These are phyloP conservation scores for Tulasnella sp. DNA, from an alignment of 768 basidiomycete genomes.

Conservation along the genomic window DNA sequence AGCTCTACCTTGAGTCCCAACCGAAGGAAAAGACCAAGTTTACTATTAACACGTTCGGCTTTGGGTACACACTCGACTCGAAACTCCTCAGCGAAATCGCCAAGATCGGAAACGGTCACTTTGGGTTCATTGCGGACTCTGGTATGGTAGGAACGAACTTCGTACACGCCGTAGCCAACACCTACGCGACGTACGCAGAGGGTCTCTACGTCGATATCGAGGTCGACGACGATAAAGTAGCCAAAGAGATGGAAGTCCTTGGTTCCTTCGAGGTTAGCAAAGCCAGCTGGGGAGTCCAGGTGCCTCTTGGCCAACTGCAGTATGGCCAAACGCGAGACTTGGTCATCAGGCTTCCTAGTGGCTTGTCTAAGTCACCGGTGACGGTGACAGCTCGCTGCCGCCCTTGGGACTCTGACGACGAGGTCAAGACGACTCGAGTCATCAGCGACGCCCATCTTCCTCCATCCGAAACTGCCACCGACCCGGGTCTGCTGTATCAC, in stretches of 20 bases:
- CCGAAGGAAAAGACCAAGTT: slow-evolving; percentile 17
- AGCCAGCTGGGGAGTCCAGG: not conserved
- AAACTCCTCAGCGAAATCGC: slow-evolving; percentile 30
- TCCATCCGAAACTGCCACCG: not conserved
- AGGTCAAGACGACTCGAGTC: not conserved
- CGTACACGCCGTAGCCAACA: slow-evolving; percentile 32
- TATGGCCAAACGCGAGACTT: slow-evolving; percentile 33
- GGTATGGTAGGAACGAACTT: slow-evolving; percentile 33
- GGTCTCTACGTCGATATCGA: slow-evolving; percentile 23
- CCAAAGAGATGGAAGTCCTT: slow-evolving; percentile 8
- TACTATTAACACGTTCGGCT: slow-evolving; percentile 32
- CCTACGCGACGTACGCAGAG: slow-evolving; percentile 31
- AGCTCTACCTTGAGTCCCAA: slow-evolving; percentile 29
- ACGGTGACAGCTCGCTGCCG: slow-evolving; percentile 21
- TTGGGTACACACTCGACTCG: slow-evolving; percentile 32
- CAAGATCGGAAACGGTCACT: slow-evolving; percentile 26
- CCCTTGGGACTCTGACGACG: slow-evolving; percentile 17
- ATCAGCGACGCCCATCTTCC: not conserved
- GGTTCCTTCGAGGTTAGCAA: slow-evolving; percentile 8
- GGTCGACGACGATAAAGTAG: slow-evolving; percentile 20
- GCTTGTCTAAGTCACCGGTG: slow-evolving; percentile 2
- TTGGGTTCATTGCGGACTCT: slow-evolving; percentile 31
- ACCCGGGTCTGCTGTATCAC: slow-evolving; percentile 4
- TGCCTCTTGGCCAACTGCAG: slow-evolving; percentile 21
- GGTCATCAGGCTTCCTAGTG: slow-evolving; percentile 19